Evolutionary conservation across 345 rosid genomes (phyloP), one percentile per base, ranked within the genome.

Genomic region (Physaria fendleri): DNA sequence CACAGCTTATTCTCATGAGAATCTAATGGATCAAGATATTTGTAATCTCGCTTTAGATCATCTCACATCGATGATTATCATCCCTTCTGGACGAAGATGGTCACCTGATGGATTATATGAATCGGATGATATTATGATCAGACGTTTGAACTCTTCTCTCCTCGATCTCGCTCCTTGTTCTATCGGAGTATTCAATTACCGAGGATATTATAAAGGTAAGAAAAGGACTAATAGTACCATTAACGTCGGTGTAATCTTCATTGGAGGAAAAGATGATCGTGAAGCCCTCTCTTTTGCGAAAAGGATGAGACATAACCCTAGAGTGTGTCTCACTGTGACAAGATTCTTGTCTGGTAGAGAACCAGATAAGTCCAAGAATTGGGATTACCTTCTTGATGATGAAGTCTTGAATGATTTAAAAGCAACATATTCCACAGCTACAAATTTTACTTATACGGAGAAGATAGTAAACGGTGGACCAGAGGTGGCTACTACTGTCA

Each of bases 181-280:
- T 7, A 13, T 72, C 0, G 72, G 59, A 0, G 50, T 72, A 23
- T 68, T 66, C 10, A 67, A 66, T 24, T 13, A 60, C 29, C 59
- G 72, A 38, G 62, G 72, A 3, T 50, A 41, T 38, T 55, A 28
- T 7, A 66, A 28, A 44, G n/a, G 22, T 12, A 55, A n/a, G n/a
- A 64, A 53, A 59, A 44, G 18, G 13, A 6, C 27, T 9, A 5
- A 12, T 9, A 7, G 27, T 16, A 10, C 12, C 9, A 20, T 48
- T 20, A 44, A 50, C 25, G 53, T 72, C 1, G 63, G 71, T 7
- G 42, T 83, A 71, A 49, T 88, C 34, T 88, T 82, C 71, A 52
- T 79, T 4, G 94, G 94, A 0, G 91, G 91, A 0, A 64, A 47
- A 11, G 96, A 88, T 32, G 94, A 88, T 23, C 49, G 79, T 0